Evolutionary conservation across 192 early-diverging fungal genomes (phyloP).

Genomic region (Podila epigama): DNA sequence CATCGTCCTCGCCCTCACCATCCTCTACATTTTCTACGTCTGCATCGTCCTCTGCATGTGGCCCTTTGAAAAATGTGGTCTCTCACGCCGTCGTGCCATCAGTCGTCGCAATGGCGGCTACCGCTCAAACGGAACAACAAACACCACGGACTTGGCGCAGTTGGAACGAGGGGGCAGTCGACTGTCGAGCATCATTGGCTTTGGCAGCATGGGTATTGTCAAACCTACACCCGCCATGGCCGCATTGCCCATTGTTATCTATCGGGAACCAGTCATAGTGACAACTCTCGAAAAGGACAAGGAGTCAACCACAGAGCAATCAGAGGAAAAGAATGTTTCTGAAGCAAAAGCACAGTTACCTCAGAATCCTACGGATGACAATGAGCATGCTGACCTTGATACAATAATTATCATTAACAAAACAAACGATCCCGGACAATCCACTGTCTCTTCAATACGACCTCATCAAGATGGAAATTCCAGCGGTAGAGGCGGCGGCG

Average conservation of each 20-base stretch:
- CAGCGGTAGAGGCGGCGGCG: no score
- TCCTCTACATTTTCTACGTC: conserved; percentile 26
- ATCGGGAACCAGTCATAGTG: conserved; percentile 6
- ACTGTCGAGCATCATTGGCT: not conserved
- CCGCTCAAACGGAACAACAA: conserved; percentile 20
- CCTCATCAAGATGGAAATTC: no score
- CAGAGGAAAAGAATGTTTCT: not conserved
- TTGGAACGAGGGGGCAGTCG: conserved; percentile 4
- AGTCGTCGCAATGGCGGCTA: conserved; percentile 48
- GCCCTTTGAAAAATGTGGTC: conserved; percentile 33
- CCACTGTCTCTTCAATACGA: no score
- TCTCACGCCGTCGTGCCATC: conserved; percentile 23
- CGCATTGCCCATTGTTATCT: conserved; percentile 30
- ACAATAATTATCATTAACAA: no score
- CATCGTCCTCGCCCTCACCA: conserved; percentile 3
- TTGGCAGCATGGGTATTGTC: conserved; percentile 5
- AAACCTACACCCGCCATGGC: conserved; percentile 38
- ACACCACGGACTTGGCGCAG: conserved; percentile 32
- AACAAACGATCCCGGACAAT: no score
- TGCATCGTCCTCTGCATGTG: conserved; percentile 8
- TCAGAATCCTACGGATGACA: no score
- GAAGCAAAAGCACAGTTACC: no score
- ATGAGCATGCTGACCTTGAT: no score
- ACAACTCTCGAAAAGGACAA: not conserved
- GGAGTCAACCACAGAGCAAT: not conserved